Base-by-base conservation (phyloP, 257 asterid genomes). In the Lantana camara region DNA sequence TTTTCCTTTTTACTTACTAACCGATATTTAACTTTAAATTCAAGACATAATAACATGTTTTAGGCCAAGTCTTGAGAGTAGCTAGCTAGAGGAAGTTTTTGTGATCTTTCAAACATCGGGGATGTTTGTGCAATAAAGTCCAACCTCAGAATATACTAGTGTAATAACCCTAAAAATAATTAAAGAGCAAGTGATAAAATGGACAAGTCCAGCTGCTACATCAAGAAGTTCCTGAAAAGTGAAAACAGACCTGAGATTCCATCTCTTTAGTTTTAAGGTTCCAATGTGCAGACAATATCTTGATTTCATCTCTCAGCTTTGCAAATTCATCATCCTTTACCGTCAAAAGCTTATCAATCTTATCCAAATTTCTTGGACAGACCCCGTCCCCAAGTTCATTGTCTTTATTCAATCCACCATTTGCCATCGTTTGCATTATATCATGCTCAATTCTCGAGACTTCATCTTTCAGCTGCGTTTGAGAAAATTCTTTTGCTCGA, bases 201-300 rank as follows among this genome's bases (percentile, higher is more conserved):
- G 19, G 12, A 1, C 1, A 41, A 19, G 23, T 4, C 45, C 17
- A 63, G 21, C 44, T 24, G 5, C 30, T 13, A 21, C 13, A 13
- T 14, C 2, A 9, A 20, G 19, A 10, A 20, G 17, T 30, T 30
- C 35, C 4, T 30, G 3, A 30, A 30, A 7, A 30, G 50, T 12
- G 23, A 21, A 44, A 49, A 44, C 75, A 37, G 57, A 90, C 97
- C 97, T 90, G 87, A 70, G 89, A 82, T 76, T 89, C 98, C 52
- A 93, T 69, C 66, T 90, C 96, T 64, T 80, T 76, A 22, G 90
- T 85, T 77, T 87, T 90, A 41, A 83, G 84, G 82, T 82, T 90
- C 92, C 95, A 93, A 60, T 90, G 96, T 58, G 96, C 85, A 65
- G 99, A 94, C 89, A 87, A 81, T 41, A 84, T 32, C 80, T 82